These are phyloP conservation scores for Penicillium silybi DNA, from an alignment of 495 filamentous ascomycete species.

Conservation along the genomic window DNA sequence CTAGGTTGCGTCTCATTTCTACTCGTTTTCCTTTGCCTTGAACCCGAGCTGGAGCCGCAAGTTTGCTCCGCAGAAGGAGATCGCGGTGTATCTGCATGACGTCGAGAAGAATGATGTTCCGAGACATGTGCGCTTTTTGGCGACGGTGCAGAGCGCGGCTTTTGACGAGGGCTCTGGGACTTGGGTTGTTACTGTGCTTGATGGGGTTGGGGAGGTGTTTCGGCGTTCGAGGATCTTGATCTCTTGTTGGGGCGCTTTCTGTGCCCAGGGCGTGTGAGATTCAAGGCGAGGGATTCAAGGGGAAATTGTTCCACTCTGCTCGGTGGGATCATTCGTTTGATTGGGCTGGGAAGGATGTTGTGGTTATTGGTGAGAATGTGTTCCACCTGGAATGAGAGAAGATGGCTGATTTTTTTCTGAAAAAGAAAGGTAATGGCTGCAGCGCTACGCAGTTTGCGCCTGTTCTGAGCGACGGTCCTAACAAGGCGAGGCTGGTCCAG, in stretches of 20 bases:
- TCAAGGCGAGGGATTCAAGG: constrained; percentile 45
- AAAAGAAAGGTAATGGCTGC: constrained; percentile 30
- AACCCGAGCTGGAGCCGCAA: constrained; percentile 44
- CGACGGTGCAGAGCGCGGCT: constrained; percentile 33
- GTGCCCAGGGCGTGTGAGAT: constrained; percentile 44
- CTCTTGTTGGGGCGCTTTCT: constrained; percentile 43
- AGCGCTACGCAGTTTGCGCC: constrained; percentile 45
- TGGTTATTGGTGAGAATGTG: constrained; percentile 45
- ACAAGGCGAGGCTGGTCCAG: constrained; percentile 40
- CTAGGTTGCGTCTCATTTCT: constrained; percentile 34
- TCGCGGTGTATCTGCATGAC: constrained; percentile 39
- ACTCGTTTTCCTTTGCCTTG: constrained; percentile 47
- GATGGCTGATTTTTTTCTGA: no score
- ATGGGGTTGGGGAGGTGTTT: constrained; percentile 23
- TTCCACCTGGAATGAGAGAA: not conserved
- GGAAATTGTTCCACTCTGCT: constrained; percentile 55
- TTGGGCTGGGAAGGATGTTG: constrained; percentile 50
- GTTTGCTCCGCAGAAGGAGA: constrained; percentile 39
- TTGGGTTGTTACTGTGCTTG: constrained; percentile 42
- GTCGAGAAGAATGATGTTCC: constrained; percentile 42
- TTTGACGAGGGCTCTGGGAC: constrained; percentile 33
- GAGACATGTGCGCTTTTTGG: constrained; percentile 38
- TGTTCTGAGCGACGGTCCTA: constrained; percentile 20
- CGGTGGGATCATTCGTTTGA: constrained; percentile 55
- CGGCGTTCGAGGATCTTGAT: constrained; percentile 42